Evolutionary conservation across 352 stramenopile species (phyloP), one percentile per base, ranked within the genome.

Genomic region (Globisporangium rhizosaccharum): DNA sequence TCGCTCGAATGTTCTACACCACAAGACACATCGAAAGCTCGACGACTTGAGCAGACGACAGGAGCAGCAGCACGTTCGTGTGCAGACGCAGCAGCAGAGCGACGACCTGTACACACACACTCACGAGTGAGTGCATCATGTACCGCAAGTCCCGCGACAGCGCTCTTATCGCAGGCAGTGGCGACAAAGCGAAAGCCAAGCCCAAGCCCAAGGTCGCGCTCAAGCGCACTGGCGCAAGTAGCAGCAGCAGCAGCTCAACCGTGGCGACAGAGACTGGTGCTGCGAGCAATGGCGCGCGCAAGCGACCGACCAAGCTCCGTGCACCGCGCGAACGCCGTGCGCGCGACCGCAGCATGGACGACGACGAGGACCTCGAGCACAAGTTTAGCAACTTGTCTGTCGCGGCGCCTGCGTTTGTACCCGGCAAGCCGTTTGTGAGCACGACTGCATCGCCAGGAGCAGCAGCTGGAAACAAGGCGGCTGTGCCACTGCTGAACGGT

Each of bases 311-410:
- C 41, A 90, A 90, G 59, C 69, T 88, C 23, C 75, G 76, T 51
- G 78, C 76, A 7, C 74, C 70, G 28, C 81, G 81, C 49, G 75
- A 82, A 45, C 81, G 78, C 50, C 77, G 80, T 17, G 72, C 80
- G 60, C 80, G 76, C 14, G 71, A 87, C 57, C 76, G 68, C 37
- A 87, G 69, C 49, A 61, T 80, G 50, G 73, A 84, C 53, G 75
- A 76, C 23, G 76, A 68, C 49, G 70, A 85, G 25, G 78, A 90
- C 46, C 67, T 90, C 30, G 73, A 87, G 61, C 65, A 85, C 62
- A 79, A 76, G 53, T 87, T 90, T 48, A 77, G 78, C 46, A 76
- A 76, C 37, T 65, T 87, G 23, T 78, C 78, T 28, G 67, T 82
- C 17, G 64, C 67, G 11, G 81, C 81, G 41, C 76, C 78, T 0